Evolutionary conservation across 768 basidiomycete species (phyloP), one percentile per base, ranked within the genome.

Genomic region (Boletus barrowsii): DNA sequence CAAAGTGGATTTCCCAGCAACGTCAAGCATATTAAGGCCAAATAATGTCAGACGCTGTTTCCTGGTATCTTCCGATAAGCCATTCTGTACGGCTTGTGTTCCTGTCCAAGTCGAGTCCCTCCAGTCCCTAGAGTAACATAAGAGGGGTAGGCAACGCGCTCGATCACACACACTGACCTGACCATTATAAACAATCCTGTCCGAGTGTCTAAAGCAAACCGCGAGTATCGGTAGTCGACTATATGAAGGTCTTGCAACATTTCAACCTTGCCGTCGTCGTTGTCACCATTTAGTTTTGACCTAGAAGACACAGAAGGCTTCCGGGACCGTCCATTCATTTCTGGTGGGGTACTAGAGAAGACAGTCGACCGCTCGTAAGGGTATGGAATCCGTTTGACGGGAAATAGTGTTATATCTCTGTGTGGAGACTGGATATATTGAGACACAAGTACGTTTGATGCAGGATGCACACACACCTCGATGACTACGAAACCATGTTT

Each of bases 181-280:
- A 91, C 78, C 79, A 91, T 87, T 35, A 71, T 75, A 69, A 97
- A 98, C 44, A 91, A 69, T 3, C 95, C 94, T 4, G 82, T 87
- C 44, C 82, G 80, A 9, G 88, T 87, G 65, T 99, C 93, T 26
- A 98, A 72, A 1, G 88, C 87, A 72, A 94, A 97, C 14, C 91
- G 82, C 18, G 89, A 90, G 65, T 98, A 96, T 22, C 97, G 87
- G 70, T 97, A 97, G 67, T 98, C 93, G 43, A 95, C 80, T 42
- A 90, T 69, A 42, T 83, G 76, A 37, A 98, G 75, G 51, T 72
- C 70, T 17, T 76, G 72, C 14, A 91, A 68, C 18, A 73, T 62
- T 10, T 74, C 72, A 53, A 69, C 62, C 45, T 71, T 68, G 22
- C 10, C 68, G 18, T 62, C 32, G 49, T 71, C 59, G 37, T 65